Evolutionary conservation across 2,329 filamentous ascomycete species (phyloP).

Genomic region (Monosporascus sp.): DNA sequence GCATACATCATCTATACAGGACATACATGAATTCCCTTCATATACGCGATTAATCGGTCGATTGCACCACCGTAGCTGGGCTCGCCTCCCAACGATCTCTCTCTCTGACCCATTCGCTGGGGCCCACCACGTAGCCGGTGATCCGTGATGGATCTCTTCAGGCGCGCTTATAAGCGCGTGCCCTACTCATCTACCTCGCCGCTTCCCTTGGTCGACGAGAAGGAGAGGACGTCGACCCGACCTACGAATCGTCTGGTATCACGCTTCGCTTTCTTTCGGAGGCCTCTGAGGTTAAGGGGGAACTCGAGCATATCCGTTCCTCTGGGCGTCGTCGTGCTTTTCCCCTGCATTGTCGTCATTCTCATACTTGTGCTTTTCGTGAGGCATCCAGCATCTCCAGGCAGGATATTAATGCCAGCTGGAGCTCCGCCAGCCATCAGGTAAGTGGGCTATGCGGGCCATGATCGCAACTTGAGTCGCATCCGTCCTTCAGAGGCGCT

Average conservation of each 20-base stretch:
- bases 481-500: no score
- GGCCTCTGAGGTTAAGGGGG: slow-evolving; percentile 80
- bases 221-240: slow-evolving; percentile 31
- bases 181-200: slow-evolving; percentile 35
- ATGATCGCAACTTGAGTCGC: neutral
- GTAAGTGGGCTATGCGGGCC: slow-evolving; percentile 44
- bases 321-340: slow-evolving; percentile 84
- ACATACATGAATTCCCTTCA: no score
- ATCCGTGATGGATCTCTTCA: slow-evolving; percentile 50
- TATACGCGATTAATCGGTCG: no score
- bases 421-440: slow-evolving; percentile 85
- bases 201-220: slow-evolving; percentile 48
- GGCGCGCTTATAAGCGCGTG: slow-evolving; percentile 47
- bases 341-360: slow-evolving; percentile 85
- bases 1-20: no score
- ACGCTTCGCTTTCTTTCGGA: slow-evolving; percentile 72
- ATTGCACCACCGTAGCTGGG: no score
- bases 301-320: slow-evolving; percentile 92
- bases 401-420: slow-evolving; percentile 78
- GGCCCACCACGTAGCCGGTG: neutral
- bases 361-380: slow-evolving; percentile 87
- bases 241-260: slow-evolving; percentile 34
- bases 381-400: slow-evolving; percentile 77
- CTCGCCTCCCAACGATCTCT: neutral
- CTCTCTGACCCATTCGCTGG: neutral